These are phyloP conservation scores for Thielaviopsis euricoi DNA, from an alignment of 2,329 filamentous ascomycete genomes.

Conservation along the genomic window DNA sequence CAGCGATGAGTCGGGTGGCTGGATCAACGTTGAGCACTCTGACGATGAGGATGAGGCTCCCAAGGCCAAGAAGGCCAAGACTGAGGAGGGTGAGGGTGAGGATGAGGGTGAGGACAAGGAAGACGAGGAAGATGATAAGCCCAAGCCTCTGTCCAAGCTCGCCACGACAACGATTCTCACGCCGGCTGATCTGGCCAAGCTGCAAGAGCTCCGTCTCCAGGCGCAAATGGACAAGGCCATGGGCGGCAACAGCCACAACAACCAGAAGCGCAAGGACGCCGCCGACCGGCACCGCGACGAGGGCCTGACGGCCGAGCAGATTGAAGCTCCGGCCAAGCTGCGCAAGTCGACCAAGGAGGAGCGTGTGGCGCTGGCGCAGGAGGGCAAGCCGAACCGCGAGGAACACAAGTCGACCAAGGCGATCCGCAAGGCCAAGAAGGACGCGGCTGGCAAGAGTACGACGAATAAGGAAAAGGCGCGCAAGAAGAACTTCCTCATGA, in stretches of 20 bases:
- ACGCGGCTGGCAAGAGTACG: slow-evolving; percentile 78
- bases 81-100: slow-evolving; percentile 7
- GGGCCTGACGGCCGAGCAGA: slow-evolving; percentile 75
- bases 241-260: slow-evolving; percentile 19
- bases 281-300: slow-evolving; percentile 62
- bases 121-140: slow-evolving; percentile 21
- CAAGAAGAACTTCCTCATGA: slow-evolving; percentile 99
- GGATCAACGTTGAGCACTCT: slow-evolving; percentile 81
- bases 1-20: slow-evolving; percentile 62
- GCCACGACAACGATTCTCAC: slow-evolving; percentile 92
- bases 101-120: slow-evolving; percentile 15
- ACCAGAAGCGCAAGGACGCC: slow-evolving; percentile 30
- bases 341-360: slow-evolving; percentile 83
- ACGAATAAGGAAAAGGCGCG: slow-evolving; percentile 95
- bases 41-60: slow-evolving; percentile 60
- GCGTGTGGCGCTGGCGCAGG: slow-evolving; percentile 64
- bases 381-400: slow-evolving; percentile 59
- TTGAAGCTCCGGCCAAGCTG: slow-evolving; percentile 69
- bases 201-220: slow-evolving; percentile 68
- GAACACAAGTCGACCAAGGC: slow-evolving; percentile 80
- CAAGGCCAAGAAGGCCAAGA: slow-evolving; percentile 30
- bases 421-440: slow-evolving; percentile 73
- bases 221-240: slow-evolving; percentile 52
- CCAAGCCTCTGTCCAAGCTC: slow-evolving; percentile 47
- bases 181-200: slow-evolving; percentile 86